Evolutionary conservation across 73 alveolate genomes (phyloP), one percentile per base, ranked within the genome.

Genomic region (Paramecium caudatum): DNA sequence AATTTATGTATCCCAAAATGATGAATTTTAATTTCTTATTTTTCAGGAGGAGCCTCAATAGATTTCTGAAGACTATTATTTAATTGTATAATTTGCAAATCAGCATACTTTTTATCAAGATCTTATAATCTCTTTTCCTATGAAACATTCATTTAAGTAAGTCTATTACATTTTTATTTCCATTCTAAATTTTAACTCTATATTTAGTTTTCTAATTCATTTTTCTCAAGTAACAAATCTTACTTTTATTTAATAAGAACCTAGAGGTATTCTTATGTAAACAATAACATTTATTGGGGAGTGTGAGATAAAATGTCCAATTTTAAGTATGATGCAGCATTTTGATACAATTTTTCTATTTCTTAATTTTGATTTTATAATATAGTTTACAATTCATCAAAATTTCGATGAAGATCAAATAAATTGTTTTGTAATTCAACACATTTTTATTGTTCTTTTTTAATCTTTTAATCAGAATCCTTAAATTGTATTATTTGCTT

Each of bases 1-100:
- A 55, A 55, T 55, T 55, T 55, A 23, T 55, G 80, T 27, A 55
- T 55, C 12, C 46, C 23, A 55, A 55, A 43, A 55, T 2, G 30
- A 37, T 23, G 23, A 5, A 13, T 55, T 55, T 5, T 55, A 15
- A 55, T 55, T 3, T 27, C 16, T 27, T 27, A 10, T 55, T 23
- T 55, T 55, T 55, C 30, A 55, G 9, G 80, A 17, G n/a, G n/a
- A n/a, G n/a, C n/a, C 2, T 55, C 80, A 4, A 27, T 4, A 0
- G 80, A 55, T 55, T 8, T 43, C 30, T 55, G 30, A 0, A 55
- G 23, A 55, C 80, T 55, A 7, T 55, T 55, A 27, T 55, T 55
- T 55, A 55, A 23, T 1, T 10, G 1, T 27, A 27, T 55, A 16
- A 55, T 27, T 21, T 55, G 30, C 2, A 55, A 55, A 10, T 55